Percentiles rank a stretch among this genome's conserved stretches.
Conservation (phyloP, 495 filamentous ascomycete genomes). For the Aspergillus biplanus region DNA sequence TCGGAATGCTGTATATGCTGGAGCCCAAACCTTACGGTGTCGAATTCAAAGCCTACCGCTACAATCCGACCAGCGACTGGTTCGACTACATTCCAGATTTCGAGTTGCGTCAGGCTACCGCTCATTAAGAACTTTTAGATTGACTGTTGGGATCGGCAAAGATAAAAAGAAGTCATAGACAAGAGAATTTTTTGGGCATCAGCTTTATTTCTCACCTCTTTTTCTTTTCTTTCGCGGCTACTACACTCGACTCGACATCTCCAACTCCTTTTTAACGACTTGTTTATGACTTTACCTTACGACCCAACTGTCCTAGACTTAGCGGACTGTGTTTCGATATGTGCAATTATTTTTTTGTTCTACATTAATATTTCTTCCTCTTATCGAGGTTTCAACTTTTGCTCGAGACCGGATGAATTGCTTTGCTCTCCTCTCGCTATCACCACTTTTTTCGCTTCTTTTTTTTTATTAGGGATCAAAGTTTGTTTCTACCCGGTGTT, state of each 20-base stretch:
- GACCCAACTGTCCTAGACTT: conserved; percentile 2
- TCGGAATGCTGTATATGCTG: conserved; percentile 89
- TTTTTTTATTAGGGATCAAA: conserved; percentile 8
- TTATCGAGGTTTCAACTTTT: conserved; percentile 2
- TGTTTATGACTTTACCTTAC: conserved; percentile 5
- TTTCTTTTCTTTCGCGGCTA: conserved; percentile 7
- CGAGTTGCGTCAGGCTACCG: conserved; percentile 60
- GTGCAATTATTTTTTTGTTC: conserved; percentile 3
- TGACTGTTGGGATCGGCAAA: background rate
- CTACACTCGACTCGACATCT: conserved; percentile 4
- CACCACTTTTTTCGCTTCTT: conserved; percentile 16
- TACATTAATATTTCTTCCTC: conserved; percentile 3
- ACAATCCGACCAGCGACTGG: conserved; percentile 73
- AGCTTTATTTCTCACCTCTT: conserved; percentile 6
- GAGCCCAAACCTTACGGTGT: conserved; percentile 98
- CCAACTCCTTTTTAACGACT: background rate
- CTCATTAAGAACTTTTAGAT: conserved; percentile 19
- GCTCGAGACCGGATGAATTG: background rate
- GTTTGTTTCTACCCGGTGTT: conserved; percentile 8
- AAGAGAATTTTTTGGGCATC: background rate
- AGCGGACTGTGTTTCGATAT: conserved; percentile 1
- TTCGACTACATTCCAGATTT: conserved; percentile 84
- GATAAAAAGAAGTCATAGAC: conserved; percentile 1
- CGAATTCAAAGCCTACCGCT: conserved; percentile 91
- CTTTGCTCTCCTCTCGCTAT: background rate